Base-by-base conservation (phyloP, 2,329 filamentous ascomycete species). In the Epichloe hybrida region DNA sequence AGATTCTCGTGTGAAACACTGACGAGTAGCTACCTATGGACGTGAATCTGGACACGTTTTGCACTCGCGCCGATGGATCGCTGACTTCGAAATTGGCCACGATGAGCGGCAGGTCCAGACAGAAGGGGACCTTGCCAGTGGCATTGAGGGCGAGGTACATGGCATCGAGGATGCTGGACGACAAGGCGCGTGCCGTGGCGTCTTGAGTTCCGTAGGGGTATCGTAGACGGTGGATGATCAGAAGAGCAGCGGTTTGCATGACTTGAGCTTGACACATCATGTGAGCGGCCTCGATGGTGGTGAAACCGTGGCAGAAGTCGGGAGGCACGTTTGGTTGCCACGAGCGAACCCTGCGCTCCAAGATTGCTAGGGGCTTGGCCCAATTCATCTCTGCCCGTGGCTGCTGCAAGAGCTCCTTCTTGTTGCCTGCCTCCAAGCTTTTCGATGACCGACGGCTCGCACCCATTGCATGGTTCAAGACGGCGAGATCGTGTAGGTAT, bases 181-280 rank as follows among this genome's bases (percentile, higher is more conserved):
- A 36, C 12, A 51, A 11, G n/a, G 43, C 43, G 17, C n/a, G 23
- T 8, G 49, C 49, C 9, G 43, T 12, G 36, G 12, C 43, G 27
- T 47, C 36, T 17, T 51, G 34, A 4, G 38, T 36, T 12, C 44
- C 49, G 15, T 58, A 64, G 0, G 53, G 53, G 49, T 56, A 49
- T 11, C 55, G 52, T 3, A 64, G 51, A 1, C 61, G 53, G 40
- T 62, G 58, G 0, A 61, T 48, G 7, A 63, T 50, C 6, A 64
- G 54, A 4, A 61, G 51, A 6, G 53, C 55, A 2, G 57, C 57
- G 3, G 56, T 47, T 4, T 56, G 58, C 50, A 60, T 55, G 12
- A 59, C 57, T 17, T 59, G 57, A 2, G 55, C 57, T 27, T 64
- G 62, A 12, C 59, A 61, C 41, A 62, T 52, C 61, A 64, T 62